phyloP scores from a whole-genome alignment of 352 stramenopile genomes.

The Pythium rhizo-oryzae region DNA sequence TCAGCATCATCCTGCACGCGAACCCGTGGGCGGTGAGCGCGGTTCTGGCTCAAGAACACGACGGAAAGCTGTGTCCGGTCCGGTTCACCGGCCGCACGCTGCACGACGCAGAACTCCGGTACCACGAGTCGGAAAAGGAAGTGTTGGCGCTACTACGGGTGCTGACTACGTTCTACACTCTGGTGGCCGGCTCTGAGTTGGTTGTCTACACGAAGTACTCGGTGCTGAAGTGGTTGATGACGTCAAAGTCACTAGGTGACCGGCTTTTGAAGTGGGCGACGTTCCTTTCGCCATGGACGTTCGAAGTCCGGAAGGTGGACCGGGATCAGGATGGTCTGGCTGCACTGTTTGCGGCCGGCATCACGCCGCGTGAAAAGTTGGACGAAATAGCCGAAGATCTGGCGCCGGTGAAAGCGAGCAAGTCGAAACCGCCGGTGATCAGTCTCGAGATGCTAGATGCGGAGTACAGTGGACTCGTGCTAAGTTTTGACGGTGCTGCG shows the following conservation, averaged over 20 bases:
- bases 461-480: too few relatives aligned
- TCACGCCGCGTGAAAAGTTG: constrained; percentile 20
- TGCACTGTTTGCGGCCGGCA: constrained; percentile 10
- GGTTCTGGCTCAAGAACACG: constrained; percentile 32
- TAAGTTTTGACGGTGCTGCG: too few relatives aligned
- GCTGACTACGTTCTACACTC: constrained; percentile 3
- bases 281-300: constrained; percentile 11
- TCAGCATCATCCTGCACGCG: constrained; percentile 29
- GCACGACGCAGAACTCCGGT: constrained; percentile 18
- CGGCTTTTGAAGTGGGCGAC: constrained; percentile 21
- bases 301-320: too few relatives aligned
- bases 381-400: constrained; percentile 9
- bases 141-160: constrained; percentile 14
- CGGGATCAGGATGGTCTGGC: constrained; percentile 1
- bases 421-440: too few relatives aligned
- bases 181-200: constrained; percentile 7
- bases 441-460: too few relatives aligned
- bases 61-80: constrained; percentile 24
- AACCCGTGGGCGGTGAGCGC: constrained; percentile 32
- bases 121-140: constrained; percentile 22
- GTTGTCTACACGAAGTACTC: constrained; percentile 18
- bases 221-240: constrained; percentile 19
- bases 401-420: constrained; percentile 1
- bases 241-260: not conserved
- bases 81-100: constrained; percentile 22